phyloP scores from a whole-genome alignment of 2,329 filamentous ascomycete genomes.

The Boeremia exigua region DNA sequence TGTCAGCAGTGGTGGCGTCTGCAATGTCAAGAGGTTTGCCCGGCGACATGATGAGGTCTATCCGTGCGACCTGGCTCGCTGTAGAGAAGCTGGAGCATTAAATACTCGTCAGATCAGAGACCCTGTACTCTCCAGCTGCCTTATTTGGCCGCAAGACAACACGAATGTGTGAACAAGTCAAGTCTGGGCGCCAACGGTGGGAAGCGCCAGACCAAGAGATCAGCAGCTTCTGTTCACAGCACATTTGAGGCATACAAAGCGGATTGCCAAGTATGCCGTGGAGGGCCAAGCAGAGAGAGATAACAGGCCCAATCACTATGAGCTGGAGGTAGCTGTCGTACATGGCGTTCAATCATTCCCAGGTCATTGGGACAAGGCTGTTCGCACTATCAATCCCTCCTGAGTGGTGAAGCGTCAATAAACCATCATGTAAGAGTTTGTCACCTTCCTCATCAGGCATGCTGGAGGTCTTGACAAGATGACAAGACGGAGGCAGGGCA shows the following conservation, averaged over 20 bases:
- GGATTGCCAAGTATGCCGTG: slow-evolving; percentile 13
- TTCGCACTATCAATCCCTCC: neutral
- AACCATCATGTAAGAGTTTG: slow-evolving; percentile 6
- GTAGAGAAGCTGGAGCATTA: slow-evolving; percentile 5
- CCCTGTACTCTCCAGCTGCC: slow-evolving; percentile 22
- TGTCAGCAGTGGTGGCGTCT: slow-evolving; percentile 23
- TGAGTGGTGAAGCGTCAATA: neutral
- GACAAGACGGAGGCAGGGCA: slow-evolving; percentile 14
- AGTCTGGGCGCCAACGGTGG: slow-evolving; percentile 20
- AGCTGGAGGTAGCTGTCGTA: neutral
- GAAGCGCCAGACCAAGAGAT: slow-evolving; percentile 13
- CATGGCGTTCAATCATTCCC: neutral
- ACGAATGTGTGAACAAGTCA: neutral
- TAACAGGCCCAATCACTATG: slow-evolving; percentile 3
- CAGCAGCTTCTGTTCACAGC: neutral
- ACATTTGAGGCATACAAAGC: too few relatives aligned
- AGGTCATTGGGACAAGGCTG: slow-evolving; percentile 1
- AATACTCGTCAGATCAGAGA: neutral
- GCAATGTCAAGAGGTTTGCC: slow-evolving; percentile 26
- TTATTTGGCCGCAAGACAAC: slow-evolving; percentile 18
- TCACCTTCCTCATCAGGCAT: slow-evolving; percentile 28
- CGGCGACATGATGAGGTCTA: slow-evolving; percentile 21
- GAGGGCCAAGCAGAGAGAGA: slow-evolving; percentile 7
- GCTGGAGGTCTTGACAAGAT: slow-evolving; percentile 10
- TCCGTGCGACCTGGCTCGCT: neutral